Conservation (phyloP, 495 filamentous ascomycete genomes). For the Neurospora intermedia region DNA sequence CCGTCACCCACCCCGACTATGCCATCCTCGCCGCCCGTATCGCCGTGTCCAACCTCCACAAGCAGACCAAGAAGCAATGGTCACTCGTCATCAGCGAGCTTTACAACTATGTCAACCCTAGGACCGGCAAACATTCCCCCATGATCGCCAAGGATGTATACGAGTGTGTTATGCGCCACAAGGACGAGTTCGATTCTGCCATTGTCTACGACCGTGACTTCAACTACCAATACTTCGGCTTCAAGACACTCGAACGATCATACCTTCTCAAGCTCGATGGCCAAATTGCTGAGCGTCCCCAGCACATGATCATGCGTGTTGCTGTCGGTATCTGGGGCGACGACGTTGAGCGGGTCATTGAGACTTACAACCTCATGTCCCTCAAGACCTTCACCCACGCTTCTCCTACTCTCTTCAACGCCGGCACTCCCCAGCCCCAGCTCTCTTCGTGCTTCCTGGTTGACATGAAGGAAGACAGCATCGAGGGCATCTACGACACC, state of each 20-base stretch:
- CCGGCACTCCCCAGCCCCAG: constrained; percentile 86
- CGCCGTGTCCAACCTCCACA: constrained; percentile 98
- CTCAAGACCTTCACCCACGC: constrained; percentile 96
- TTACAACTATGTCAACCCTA: constrained; percentile 93
- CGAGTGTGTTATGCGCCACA: constrained; percentile 87
- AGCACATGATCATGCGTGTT: constrained; percentile 99
- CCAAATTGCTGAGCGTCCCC: constrained; percentile 89
- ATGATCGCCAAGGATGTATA: constrained; percentile 90
- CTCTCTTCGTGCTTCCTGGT: constrained; percentile 96
- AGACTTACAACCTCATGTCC: constrained; percentile 98
- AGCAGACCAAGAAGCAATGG: constrained; percentile 99
- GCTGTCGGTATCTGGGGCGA: constrained; percentile 93
- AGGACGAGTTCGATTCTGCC: constrained; percentile 92
- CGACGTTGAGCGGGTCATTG: constrained; percentile 83
- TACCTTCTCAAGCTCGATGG: constrained; percentile 89
- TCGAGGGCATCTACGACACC: constrained; percentile 98
- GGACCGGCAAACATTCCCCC: constrained; percentile 70
- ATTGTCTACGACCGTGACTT: constrained; percentile 99
- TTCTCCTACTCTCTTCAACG: constrained; percentile 95
- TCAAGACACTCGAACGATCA: constrained; percentile 97
- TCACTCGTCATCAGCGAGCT: constrained; percentile 87
- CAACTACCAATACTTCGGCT: constrained; percentile 99
- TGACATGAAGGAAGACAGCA: constrained; percentile 98
- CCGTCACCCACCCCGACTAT: constrained; percentile 96
- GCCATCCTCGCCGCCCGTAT: constrained; percentile 98